phyloP scores from a whole-genome alignment of 345 rosid species.

The Sonneratia alba region DNA sequence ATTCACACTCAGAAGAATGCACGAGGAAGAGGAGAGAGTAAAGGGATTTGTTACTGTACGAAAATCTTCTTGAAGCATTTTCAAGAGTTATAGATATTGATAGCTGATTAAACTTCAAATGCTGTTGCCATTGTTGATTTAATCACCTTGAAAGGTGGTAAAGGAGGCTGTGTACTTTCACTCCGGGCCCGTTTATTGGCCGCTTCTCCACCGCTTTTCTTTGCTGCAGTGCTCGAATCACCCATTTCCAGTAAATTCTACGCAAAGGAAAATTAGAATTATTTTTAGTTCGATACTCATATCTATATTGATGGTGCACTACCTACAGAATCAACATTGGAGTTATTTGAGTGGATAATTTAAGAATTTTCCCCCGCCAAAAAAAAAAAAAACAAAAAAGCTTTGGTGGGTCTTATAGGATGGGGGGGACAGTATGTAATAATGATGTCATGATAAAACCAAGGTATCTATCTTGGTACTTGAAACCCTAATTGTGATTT shows the following conservation, averaged over 20 bases:
- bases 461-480: background rate
- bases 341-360: background rate
- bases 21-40: too few relatives aligned
- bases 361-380: background rate
- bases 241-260: constrained; percentile 36
- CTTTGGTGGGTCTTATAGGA: background rate
- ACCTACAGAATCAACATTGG: background rate
- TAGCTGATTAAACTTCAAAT: constrained; percentile 10
- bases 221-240: constrained; percentile 34
- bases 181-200: constrained; percentile 62
- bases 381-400: background rate
- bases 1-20: too few relatives aligned
- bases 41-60: too few relatives aligned
- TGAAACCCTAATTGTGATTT: constrained; percentile 21
- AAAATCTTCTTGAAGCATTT: too few relatives aligned
- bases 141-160: constrained; percentile 89
- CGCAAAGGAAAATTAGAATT: background rate
- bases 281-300: constrained; percentile 2
- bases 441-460: constrained; percentile 1
- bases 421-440: background rate
- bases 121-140: background rate
- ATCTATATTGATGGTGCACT: background rate
- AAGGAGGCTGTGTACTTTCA: constrained; percentile 53
- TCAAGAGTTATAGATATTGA: background rate
- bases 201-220: constrained; percentile 67